Base-by-base conservation (phyloP, 805 yeast species). In the Candida sanyiensis region DNA sequence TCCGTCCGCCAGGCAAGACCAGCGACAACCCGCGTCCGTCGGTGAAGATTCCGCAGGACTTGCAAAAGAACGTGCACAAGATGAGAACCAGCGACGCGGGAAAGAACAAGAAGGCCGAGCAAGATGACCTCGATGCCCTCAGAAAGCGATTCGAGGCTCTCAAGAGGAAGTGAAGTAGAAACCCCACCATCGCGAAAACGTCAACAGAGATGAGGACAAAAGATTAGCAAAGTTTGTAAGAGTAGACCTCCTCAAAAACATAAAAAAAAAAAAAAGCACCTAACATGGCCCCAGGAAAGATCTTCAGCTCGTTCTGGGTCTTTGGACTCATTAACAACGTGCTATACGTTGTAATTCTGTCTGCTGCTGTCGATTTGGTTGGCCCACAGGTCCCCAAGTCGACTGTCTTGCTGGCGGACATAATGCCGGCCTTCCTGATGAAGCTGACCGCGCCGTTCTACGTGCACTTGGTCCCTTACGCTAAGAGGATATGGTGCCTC, bases 341-440 rank as follows among this genome's bases (percentile, higher is more conserved):
- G 9, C 72, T 90, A 1, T 90, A 89, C 62, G 97, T 90, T 23
- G 90, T 90, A 12, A 89, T 90, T 28, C 66, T 90, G 11, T 79
- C 95, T 0, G 95, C 97, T 0, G 97, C 97, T 2, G 75, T 86
- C 23, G 98, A 90, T 56, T 65, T 90, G 11, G 96, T 89, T 1
- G 96, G 96, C 1, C 75, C 86, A 1, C 50, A 67, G 6, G 73
- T 83, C 0, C 97, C 98, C 8, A 90, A 90, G 59, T 89, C 95
- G 1, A 62, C 80, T 2, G 95, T 90, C 5, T 64, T 90, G 6
- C 62, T 90, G 42, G 90, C 95, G 0, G 96, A 90, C 57, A 86
- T 90, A 22, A 48, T 85, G 13, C 97, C 98, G 0, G 73, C 96
- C 2, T 81, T 90, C 49, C 24, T 72, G 2, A 58, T 86, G 46